Evolutionary conservation across 2,329 filamentous ascomycete species (phyloP).

Genomic region (Passalora sequoiae): DNA sequence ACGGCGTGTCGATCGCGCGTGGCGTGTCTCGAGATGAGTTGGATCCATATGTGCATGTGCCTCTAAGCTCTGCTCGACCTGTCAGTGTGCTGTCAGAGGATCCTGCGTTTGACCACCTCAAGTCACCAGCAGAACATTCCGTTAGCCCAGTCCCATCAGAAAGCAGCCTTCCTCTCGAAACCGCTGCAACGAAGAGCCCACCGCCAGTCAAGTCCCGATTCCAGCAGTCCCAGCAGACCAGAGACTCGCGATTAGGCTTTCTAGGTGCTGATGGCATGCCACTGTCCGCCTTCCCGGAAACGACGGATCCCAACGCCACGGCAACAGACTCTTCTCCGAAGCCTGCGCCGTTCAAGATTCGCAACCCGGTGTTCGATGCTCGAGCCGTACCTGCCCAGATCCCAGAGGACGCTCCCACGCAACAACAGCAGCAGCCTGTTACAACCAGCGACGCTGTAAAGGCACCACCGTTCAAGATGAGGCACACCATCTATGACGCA

Average conservation of each 20-base stretch:
- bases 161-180: neutral
- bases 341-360: slow-evolving; percentile 25
- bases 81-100: slow-evolving; percentile 16
- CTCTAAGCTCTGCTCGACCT: slow-evolving; percentile 11
- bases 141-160: slow-evolving; percentile 14
- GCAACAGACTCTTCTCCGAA: slow-evolving; percentile 9
- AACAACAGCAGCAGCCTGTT: slow-evolving; percentile 7
- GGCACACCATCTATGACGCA: slow-evolving; percentile 25
- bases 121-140: slow-evolving; percentile 14
- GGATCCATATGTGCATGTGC: too few relatives aligned
- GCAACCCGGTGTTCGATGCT: slow-evolving; percentile 27
- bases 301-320: neutral
- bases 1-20: slow-evolving; percentile 11
- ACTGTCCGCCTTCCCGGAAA: slow-evolving; percentile 20
- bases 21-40: slow-evolving; percentile 1
- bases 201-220: neutral
- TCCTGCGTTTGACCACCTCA: slow-evolving; percentile 9
- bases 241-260: slow-evolving; percentile 24
- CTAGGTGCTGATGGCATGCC: slow-evolving; percentile 32
- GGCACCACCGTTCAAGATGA: slow-evolving; percentile 25
- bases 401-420: slow-evolving; percentile 4
- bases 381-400: slow-evolving; percentile 10
- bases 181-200: neutral
- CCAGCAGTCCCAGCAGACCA: slow-evolving; percentile 1
- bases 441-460: slow-evolving; percentile 13